These are phyloP conservation scores for Cytospora chrysosperma DNA, from an alignment of 2,329 filamentous ascomycete genomes.

Conservation along the genomic window DNA sequence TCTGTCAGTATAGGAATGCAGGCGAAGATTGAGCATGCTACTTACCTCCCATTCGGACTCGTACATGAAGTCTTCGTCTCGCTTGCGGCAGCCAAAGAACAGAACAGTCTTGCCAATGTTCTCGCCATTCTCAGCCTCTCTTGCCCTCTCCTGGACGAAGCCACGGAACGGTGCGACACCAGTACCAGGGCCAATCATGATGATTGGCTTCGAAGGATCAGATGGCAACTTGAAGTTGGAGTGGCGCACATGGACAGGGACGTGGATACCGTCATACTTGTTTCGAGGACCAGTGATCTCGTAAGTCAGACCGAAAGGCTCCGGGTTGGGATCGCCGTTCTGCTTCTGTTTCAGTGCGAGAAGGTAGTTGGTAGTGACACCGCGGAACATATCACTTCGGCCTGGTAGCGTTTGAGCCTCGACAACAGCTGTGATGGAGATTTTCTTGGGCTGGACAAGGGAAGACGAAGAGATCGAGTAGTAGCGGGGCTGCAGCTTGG, in stretches of 20 bases:
- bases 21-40: constrained; percentile 24
- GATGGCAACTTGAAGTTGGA: constrained; percentile 99
- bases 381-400: constrained; percentile 76
- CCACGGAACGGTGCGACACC: constrained; percentile 95
- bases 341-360: constrained; percentile 96
- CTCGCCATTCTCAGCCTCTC: constrained; percentile 75
- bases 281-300: constrained; percentile 85
- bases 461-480: constrained; percentile 99
- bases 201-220: constrained; percentile 88
- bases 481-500: constrained; percentile 95
- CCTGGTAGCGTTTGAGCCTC: constrained; percentile 79
- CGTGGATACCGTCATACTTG: constrained; percentile 94
- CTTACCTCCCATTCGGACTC: constrained; percentile 88
- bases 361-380: constrained; percentile 96
- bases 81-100: constrained; percentile 93
- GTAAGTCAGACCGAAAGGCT: constrained; percentile 82
- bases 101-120: constrained; percentile 83
- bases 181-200: constrained; percentile 94
- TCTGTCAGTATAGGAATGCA: constrained; percentile 17
- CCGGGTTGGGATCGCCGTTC: constrained; percentile 78
- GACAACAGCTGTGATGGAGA: constrained; percentile 92
- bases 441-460: constrained; percentile 87
- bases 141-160: constrained; percentile 91
- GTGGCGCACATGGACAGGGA: constrained; percentile 93
- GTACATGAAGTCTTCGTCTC: constrained; percentile 90